Evolutionary conservation across 352 stramenopile genomes (phyloP).

Genomic region (Pythium pyrilobum): DNA sequence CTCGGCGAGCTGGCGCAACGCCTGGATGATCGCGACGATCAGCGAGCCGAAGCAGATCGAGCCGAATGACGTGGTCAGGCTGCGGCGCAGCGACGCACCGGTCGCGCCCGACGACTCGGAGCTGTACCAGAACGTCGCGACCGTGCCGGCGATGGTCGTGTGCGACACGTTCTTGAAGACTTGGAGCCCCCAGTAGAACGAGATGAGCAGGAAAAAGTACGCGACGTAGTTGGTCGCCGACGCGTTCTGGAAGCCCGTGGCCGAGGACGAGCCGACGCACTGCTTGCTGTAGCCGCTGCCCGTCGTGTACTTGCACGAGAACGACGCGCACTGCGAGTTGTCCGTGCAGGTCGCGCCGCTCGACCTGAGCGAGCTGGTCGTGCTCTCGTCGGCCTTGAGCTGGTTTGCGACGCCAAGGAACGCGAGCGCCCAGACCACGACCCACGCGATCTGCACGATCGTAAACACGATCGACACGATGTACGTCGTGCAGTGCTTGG

Average conservation of each 20-base stretch:
- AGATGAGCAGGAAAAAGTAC: slow-evolving; percentile 88
- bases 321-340: slow-evolving; percentile 34
- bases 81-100: slow-evolving; percentile 72
- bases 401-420: slow-evolving; percentile 86
- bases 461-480: slow-evolving; percentile 83
- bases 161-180: slow-evolving; percentile 93
- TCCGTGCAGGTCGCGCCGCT: slow-evolving; percentile 19
- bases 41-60: slow-evolving; percentile 95
- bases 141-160: slow-evolving; percentile 88
- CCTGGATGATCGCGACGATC: slow-evolving; percentile 91
- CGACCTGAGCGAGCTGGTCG: background rate
- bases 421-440: slow-evolving; percentile 83
- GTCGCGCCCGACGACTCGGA: slow-evolving; percentile 83
- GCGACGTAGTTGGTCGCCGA: slow-evolving; percentile 31
- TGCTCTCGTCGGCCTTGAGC: slow-evolving; percentile 31
- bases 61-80: slow-evolving; percentile 90
- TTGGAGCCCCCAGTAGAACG: slow-evolving; percentile 92
- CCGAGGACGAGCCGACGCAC: slow-evolving; percentile 15
- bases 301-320: slow-evolving; percentile 23
- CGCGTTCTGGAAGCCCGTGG: slow-evolving; percentile 31
- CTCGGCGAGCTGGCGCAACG: slow-evolving; percentile 74
- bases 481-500: slow-evolving; percentile 87
- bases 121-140: slow-evolving; percentile 95
- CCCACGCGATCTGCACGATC: slow-evolving; percentile 88
- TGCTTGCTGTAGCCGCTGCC: slow-evolving; percentile 9